Conservation (phyloP, 495 filamentous ascomycete genomes). For the Hyaloscypha hepaticicola region DNA sequence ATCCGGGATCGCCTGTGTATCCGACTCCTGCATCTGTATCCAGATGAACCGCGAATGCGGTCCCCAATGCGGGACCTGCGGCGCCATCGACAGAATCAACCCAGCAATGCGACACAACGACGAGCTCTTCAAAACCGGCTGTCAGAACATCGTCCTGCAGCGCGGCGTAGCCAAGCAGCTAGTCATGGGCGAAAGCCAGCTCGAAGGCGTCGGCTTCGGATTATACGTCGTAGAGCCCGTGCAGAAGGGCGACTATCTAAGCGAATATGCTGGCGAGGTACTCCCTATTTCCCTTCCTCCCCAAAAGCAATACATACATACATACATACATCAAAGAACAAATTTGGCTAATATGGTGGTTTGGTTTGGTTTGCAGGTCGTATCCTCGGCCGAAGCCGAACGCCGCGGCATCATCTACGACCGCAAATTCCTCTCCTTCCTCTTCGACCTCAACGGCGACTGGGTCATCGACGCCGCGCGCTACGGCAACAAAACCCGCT, state of each 20-base stretch:
- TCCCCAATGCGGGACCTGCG: conserved; percentile 64
- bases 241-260: conserved; percentile 58
- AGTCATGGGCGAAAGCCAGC: conserved; percentile 58
- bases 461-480: conserved; percentile 53
- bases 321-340: too few species aligned
- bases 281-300: not conserved
- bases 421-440: conserved; percentile 57
- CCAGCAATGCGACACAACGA: conserved; percentile 57
- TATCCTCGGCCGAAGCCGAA: conserved; percentile 61
- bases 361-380: too few species aligned
- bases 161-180: conserved; percentile 57
- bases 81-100: conserved; percentile 60
- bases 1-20: conserved; percentile 18
- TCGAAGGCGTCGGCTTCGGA: conserved; percentile 61
- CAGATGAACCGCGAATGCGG: conserved; percentile 61
- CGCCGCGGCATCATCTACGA: conserved; percentile 65
- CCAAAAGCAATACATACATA: not conserved
- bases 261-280: conserved; percentile 69
- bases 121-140: conserved; percentile 47
- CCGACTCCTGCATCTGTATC: conserved; percentile 29
- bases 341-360: too few species aligned
- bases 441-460: conserved; percentile 61
- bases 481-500: conserved; percentile 57
- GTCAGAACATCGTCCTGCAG: conserved; percentile 63
- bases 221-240: conserved; percentile 61